Conservation (phyloP, 2,329 filamentous ascomycete genomes). For the Pyricularia pennisetigena region DNA sequence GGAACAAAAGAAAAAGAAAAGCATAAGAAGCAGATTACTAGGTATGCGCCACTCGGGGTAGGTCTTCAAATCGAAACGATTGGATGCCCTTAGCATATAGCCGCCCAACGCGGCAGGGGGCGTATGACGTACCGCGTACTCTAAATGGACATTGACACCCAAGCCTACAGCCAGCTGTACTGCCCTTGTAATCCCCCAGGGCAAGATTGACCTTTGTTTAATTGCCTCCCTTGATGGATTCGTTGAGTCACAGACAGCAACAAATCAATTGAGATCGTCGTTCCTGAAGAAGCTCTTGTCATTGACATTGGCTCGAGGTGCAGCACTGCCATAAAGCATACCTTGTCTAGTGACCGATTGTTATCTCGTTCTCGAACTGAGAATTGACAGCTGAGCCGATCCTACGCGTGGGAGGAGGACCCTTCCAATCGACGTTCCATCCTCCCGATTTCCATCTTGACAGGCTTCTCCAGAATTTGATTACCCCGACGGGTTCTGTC, state of each 20-base stretch:
- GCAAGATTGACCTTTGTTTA: neutral
- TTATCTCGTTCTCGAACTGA: neutral
- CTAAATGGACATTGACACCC: neutral
- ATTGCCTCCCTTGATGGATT: neutral
- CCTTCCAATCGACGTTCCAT: neutral
- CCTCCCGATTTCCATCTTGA: neutral
- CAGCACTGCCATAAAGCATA: neutral
- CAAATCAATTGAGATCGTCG: neutral
- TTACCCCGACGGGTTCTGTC: neutral
- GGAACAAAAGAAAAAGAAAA: neutral
- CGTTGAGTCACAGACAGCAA: no score
- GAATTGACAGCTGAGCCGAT: neutral
- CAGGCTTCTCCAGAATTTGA: conserved; percentile 1
- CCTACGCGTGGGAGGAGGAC: neutral
- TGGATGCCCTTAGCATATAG: neutral
- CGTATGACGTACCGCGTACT: neutral
- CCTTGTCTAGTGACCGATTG: neutral
- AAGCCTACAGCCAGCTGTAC: neutral
- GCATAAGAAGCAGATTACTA: neutral
- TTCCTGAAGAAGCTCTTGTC: neutral
- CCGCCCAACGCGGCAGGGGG: neutral
- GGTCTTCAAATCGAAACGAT: neutral
- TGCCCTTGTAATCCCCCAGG: no score
- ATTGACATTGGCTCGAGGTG: neutral
- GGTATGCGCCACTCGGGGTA: neutral